Conservation (phyloP, 106 monocot genomes). For the Platanthera zijinensis region DNA sequence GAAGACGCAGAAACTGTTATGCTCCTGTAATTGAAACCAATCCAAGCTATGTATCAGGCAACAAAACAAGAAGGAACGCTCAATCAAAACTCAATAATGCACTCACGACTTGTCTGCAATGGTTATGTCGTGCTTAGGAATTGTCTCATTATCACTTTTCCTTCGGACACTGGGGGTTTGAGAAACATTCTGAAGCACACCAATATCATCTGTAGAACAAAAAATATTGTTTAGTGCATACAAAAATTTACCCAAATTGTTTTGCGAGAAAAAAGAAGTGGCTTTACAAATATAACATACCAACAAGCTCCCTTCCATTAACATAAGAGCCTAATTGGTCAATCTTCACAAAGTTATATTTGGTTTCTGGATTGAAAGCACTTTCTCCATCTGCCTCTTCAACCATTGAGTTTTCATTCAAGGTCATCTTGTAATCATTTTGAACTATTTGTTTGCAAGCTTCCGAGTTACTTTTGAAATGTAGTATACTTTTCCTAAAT, state of each 20-base stretch:
- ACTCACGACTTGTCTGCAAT: conserved; percentile 93
- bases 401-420: conserved; percentile 88
- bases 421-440: conserved; percentile 95
- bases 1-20: conserved; percentile 68
- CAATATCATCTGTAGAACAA: conserved; percentile 48
- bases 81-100: background rate
- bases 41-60: background rate
- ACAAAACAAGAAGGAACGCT: background rate
- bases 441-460: conserved; percentile 84
- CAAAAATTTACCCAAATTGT: too few species aligned
- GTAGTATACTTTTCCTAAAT: conserved; percentile 89
- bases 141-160: conserved; percentile 82
- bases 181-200: conserved; percentile 78
- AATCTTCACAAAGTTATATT: conserved; percentile 83
- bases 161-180: conserved; percentile 72
- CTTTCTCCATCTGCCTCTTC: conserved; percentile 64
- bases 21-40: conserved; percentile 33
- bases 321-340: conserved; percentile 74
- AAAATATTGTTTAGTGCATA: background rate
- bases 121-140: conserved; percentile 87
- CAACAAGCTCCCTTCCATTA: conserved; percentile 78
- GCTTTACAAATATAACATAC: conserved; percentile 19
- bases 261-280: too few species aligned
- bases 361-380: conserved; percentile 61
- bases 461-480: conserved; percentile 69